A percentile compares a stretch with the other conserved stretches of the same genome.
phyloP scores from a whole-genome alignment of 257 asterid species.

The Verbascum thapsus region DNA sequence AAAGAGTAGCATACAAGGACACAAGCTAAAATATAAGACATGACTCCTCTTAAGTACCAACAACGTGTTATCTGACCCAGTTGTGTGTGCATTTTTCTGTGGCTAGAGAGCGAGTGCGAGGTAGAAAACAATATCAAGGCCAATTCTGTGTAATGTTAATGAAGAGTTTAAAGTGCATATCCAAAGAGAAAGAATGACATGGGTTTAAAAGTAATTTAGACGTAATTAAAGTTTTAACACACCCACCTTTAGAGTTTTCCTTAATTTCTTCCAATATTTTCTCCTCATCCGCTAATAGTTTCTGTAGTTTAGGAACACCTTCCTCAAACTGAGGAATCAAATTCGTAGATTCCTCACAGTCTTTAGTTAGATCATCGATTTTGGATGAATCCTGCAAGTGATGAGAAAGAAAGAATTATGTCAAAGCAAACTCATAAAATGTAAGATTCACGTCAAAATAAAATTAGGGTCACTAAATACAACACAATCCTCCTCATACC shows the following conservation, averaged over 20 bases:
- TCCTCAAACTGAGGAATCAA: conserved; percentile 83
- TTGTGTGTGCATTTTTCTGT: not conserved
- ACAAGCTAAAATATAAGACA: not conserved
- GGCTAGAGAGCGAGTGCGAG: not conserved
- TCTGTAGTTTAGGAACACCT: conserved; percentile 69
- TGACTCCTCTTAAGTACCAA: not conserved
- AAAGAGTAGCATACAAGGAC: not conserved
- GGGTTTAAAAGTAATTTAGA: not conserved
- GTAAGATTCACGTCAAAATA: not conserved
- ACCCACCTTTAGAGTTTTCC: conserved; percentile 76
- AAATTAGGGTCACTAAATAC: not conserved
- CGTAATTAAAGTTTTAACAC: not conserved
- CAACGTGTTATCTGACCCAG: not conserved
- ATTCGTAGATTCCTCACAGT: conserved; percentile 70
- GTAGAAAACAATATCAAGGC: not conserved
- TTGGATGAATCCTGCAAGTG: conserved; percentile 66
- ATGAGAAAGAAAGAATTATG: conserved; percentile 8
- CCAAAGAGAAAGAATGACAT: conserved; percentile 6
- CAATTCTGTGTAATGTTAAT: not conserved
- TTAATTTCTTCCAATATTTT: conserved; percentile 72
- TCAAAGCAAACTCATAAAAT: conserved; percentile 11
- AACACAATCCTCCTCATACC: conserved; percentile 46
- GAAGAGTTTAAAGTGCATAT: conserved; percentile 5
- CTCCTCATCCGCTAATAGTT: conserved; percentile 69
- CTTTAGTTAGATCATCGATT: conserved; percentile 61